Conservation (phyloP, 1,284 basidiomycete species). For the Amylostereum areolatum region DNA sequence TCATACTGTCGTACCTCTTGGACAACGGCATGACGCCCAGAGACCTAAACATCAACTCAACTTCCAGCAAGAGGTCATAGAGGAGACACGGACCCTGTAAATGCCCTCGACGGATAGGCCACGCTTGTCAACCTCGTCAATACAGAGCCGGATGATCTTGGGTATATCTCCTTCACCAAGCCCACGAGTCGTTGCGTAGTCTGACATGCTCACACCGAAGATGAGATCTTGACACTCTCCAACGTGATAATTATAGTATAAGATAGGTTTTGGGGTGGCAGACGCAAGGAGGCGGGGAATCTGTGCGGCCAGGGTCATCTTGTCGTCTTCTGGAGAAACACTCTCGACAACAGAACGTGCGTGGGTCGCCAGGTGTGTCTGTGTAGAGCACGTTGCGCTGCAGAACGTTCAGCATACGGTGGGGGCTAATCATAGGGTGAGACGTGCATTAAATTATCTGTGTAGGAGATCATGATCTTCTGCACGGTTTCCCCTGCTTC, state of each 20-base stretch:
- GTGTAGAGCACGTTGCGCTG: slow-evolving; percentile 65
- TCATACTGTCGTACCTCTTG: slow-evolving; percentile 52
- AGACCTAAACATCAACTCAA: slow-evolving; percentile 43
- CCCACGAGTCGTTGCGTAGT: slow-evolving; percentile 85
- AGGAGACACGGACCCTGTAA: slow-evolving; percentile 53
- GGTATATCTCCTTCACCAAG: slow-evolving; percentile 75
- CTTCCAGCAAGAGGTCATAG: not conserved
- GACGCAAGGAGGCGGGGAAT: slow-evolving; percentile 56
- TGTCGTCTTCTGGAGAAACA: slow-evolving; percentile 69
- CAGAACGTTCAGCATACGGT: slow-evolving; percentile 4
- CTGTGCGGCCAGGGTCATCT: slow-evolving; percentile 44
- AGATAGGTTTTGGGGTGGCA: slow-evolving; percentile 57
- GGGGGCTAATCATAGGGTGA: not conserved
- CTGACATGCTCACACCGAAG: slow-evolving; percentile 87
- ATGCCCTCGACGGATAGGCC: slow-evolving; percentile 84
- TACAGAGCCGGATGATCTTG: slow-evolving; percentile 80
- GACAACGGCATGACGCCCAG: slow-evolving; percentile 80
- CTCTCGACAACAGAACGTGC: slow-evolving; percentile 50
- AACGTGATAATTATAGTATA: slow-evolving; percentile 79
- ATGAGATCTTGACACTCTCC: slow-evolving; percentile 88
- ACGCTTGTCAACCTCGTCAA: slow-evolving; percentile 77
- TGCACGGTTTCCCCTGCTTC: slow-evolving; percentile 70
- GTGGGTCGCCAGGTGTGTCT: slow-evolving; percentile 61
- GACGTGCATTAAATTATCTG: slow-evolving; percentile 70
- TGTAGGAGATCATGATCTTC: slow-evolving; percentile 61